Conservation (phyloP, 257 asterid genomes). For the Nicotiana obtusifolia region DNA sequence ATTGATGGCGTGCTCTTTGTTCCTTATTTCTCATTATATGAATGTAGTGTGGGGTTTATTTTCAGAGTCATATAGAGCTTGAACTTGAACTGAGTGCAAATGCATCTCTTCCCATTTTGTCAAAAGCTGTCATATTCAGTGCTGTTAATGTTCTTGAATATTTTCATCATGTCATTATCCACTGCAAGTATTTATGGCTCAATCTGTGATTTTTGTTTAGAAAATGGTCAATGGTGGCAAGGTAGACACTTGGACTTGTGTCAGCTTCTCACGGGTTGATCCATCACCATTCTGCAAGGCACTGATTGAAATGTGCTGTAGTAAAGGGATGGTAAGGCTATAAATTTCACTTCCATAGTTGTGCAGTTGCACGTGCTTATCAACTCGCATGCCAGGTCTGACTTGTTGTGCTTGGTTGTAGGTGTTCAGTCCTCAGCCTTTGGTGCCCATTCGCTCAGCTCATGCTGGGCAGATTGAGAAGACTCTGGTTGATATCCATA, state of each 20-base stretch:
- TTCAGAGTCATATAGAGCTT: neutral
- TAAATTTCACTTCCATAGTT: neutral
- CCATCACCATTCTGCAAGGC: conserved; percentile 25
- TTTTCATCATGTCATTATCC: neutral
- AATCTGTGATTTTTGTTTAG: conserved; percentile 20
- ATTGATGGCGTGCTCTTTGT: neutral
- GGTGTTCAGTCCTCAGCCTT: conserved; percentile 34
- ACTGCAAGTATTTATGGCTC: neutral
- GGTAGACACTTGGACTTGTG: conserved; percentile 59
- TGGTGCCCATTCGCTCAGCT: conserved; percentile 26
- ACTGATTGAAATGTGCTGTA: conserved; percentile 51
- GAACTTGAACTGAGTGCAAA: neutral
- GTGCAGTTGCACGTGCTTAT: neutral
- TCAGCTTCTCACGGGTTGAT: conserved; percentile 40
- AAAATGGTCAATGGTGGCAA: conserved; percentile 63
- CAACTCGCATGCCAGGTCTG: neutral
- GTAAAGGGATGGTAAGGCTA: conserved; percentile 67
- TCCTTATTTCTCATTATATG: neutral
- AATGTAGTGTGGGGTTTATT: neutral
- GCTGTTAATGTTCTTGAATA: neutral
- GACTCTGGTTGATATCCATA: conserved; percentile 30
- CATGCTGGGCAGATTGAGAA: conserved; percentile 31
- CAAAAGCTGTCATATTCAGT: neutral
- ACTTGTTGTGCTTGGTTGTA: conserved; percentile 17
- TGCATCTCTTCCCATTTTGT: neutral